A percentile compares a stretch with the other conserved stretches of the same genome.
phyloP scores from a whole-genome alignment of 2,329 filamentous ascomycete species.

The Pseudogymnoascus sp. region DNA sequence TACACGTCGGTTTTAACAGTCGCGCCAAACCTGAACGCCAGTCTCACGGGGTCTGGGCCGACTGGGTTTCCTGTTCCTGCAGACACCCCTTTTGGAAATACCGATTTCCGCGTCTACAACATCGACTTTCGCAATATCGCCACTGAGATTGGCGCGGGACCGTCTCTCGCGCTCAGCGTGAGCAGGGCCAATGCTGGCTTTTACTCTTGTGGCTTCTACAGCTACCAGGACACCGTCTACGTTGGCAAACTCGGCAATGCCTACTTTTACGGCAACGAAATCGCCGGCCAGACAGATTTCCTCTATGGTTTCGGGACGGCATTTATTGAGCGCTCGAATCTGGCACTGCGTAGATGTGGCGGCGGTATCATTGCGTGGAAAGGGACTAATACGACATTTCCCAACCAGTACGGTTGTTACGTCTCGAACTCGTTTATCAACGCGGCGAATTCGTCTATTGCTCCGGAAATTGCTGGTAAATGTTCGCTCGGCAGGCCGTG shows the following conservation, averaged over 20 bases:
- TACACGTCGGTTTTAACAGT: slow-evolving; percentile 55
- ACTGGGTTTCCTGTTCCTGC: slow-evolving; percentile 53
- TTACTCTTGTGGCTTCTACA: slow-evolving; percentile 58
- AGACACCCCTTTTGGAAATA: slow-evolving; percentile 55
- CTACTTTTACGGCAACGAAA: slow-evolving; percentile 52
- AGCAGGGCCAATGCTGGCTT: slow-evolving; percentile 59
- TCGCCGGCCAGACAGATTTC: slow-evolving; percentile 62
- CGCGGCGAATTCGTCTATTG: slow-evolving; percentile 45
- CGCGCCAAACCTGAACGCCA: slow-evolving; percentile 55
- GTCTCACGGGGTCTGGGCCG: slow-evolving; percentile 52
- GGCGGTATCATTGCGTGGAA: slow-evolving; percentile 66
- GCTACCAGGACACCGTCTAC: slow-evolving; percentile 63
- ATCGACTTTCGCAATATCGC: slow-evolving; percentile 52
- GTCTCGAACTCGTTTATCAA: slow-evolving; percentile 47
- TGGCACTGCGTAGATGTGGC: slow-evolving; percentile 52
- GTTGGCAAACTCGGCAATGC: slow-evolving; percentile 59
- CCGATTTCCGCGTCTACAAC: slow-evolving; percentile 59
- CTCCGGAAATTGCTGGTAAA: slow-evolving; percentile 29
- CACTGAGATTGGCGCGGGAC: slow-evolving; percentile 37
- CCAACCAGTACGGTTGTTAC: slow-evolving; percentile 61
- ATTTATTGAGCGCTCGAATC: slow-evolving; percentile 47
- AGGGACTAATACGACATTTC: slow-evolving; percentile 56
- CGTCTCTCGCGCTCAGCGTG: slow-evolving; percentile 51
- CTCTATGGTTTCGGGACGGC: slow-evolving; percentile 61
- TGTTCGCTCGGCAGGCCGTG: slow-evolving; percentile 49